A percentile compares a stretch with the other conserved stretches of the same genome.
Conservation (phyloP, 2,329 filamentous ascomycete genomes). For the Mycocentrospora acerina region DNA sequence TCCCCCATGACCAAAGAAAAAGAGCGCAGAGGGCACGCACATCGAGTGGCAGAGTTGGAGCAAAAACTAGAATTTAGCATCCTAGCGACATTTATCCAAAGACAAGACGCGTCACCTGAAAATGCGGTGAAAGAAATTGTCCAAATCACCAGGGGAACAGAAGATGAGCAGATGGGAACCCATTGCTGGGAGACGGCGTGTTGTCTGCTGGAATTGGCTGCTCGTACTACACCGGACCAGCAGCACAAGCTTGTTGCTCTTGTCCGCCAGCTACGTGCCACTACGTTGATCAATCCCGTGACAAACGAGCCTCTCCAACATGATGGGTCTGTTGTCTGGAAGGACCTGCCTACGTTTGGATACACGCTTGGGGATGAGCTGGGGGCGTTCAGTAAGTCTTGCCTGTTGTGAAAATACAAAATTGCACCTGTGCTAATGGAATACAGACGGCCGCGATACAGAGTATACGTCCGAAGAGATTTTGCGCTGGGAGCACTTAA, state of each 20-base stretch:
- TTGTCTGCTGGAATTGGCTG: constrained; percentile 4
- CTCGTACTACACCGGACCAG: constrained; percentile 5
- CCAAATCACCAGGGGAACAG: constrained; percentile 1
- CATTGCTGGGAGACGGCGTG: constrained; percentile 12
- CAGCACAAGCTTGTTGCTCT: constrained; percentile 3
- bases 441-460: constrained; percentile 5
- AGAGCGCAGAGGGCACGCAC: constrained; percentile 2
- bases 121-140: constrained; percentile 2
- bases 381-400: constrained; percentile 5
- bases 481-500: constrained; percentile 9
- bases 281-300: constrained; percentile 3
- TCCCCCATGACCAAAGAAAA: too few relatives aligned
- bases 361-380: constrained; percentile 10
- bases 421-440: not conserved
- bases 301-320: constrained; percentile 5
- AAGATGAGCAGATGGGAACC: constrained; percentile 4
- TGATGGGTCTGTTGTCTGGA: constrained; percentile 7
- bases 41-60: constrained; percentile 3
- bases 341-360: constrained; percentile 11
- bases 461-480: constrained; percentile 6
- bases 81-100: not conserved
- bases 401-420: too few relatives aligned
- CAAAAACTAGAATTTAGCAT: constrained; percentile 4
- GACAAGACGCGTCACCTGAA: not conserved
- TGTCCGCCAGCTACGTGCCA: constrained; percentile 3